A percentile compares a stretch with the other conserved stretches of the same genome.
Conservation (phyloP, 1,284 basidiomycete species). For the Austroboletus niveus region DNA sequence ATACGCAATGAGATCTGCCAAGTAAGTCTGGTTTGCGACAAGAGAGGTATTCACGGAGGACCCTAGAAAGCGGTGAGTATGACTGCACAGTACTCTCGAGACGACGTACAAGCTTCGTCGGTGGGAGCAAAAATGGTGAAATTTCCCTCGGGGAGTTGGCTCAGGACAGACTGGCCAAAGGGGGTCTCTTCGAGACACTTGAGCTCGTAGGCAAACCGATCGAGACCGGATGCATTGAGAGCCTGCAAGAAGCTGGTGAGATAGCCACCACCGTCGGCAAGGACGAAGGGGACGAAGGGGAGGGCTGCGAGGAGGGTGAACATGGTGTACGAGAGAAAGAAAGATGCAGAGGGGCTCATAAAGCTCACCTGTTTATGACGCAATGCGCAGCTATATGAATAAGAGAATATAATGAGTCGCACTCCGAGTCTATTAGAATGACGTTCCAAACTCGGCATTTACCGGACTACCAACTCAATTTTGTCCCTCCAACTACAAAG, state of each 20-base stretch:
- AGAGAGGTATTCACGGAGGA: slow-evolving; percentile 19
- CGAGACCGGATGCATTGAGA: slow-evolving; percentile 38
- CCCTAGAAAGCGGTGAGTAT: slow-evolving; percentile 7
- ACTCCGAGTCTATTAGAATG: no score
- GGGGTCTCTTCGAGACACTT: slow-evolving; percentile 41
- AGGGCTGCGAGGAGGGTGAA: slow-evolving; percentile 12
- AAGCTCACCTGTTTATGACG: slow-evolving; percentile 20
- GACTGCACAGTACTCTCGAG: background rate
- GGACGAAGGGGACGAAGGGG: slow-evolving; percentile 11
- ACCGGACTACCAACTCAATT: no score
- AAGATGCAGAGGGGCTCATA: background rate
- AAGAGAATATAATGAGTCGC: background rate
- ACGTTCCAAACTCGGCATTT: no score
- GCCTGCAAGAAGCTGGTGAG: slow-evolving; percentile 35
- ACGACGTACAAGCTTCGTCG: slow-evolving; percentile 44
- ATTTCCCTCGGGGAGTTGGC: slow-evolving; percentile 37
- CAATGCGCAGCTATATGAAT: slow-evolving; percentile 28
- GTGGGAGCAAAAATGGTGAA: slow-evolving; percentile 50
- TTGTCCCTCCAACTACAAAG: background rate
- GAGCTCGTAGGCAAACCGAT: slow-evolving; percentile 36
- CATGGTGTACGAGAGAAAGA: slow-evolving; percentile 15
- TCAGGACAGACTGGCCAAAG: slow-evolving; percentile 44
- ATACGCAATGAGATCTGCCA: slow-evolving; percentile 56
- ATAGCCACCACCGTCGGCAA: slow-evolving; percentile 21
- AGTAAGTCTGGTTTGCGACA: slow-evolving; percentile 35